These are phyloP conservation scores for Neoconidiobolus thromboides DNA, from an alignment of 371 early-diverging fungal genomes.

Conservation along the genomic window DNA sequence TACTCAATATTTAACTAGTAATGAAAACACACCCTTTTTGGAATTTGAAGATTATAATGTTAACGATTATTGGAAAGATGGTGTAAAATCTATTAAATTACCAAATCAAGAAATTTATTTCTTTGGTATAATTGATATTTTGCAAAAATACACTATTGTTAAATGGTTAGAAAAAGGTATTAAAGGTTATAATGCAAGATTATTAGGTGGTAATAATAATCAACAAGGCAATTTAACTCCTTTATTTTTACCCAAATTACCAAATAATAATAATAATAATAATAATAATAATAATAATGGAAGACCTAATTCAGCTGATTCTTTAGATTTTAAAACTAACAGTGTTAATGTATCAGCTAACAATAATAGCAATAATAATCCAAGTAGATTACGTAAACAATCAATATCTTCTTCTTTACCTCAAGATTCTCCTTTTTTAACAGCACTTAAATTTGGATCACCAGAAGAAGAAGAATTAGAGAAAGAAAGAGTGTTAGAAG, in stretches of 20 bases:
- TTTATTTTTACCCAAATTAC: neutral
- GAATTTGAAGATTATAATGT: neutral
- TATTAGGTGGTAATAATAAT: slow-evolving; percentile 5
- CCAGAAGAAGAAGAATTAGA: neutral
- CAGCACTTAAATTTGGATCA: neutral
- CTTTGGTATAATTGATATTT: slow-evolving; percentile 31
- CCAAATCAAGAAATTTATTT: slow-evolving; percentile 22
- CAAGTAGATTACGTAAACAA: neutral
- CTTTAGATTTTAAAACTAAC: neutral
- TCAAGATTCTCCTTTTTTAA: neutral
- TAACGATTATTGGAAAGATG: slow-evolving; percentile 11
- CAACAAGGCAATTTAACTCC: neutral
- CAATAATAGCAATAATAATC: neutral
- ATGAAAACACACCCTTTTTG: neutral
- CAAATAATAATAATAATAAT: neutral
- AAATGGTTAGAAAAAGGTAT: slow-evolving; percentile 32
- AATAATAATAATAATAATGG: neutral
- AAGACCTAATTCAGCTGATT: slow-evolving; percentile 1
- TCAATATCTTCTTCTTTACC: slow-evolving; percentile 1
- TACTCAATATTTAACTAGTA: no score
- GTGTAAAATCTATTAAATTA: slow-evolving; percentile 10
- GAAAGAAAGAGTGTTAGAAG: neutral
- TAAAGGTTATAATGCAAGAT: slow-evolving; percentile 18
- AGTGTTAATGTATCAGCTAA: no score
- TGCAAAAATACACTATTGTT: slow-evolving; percentile 30